These are phyloP conservation scores for Penicillium sp. DNA, from an alignment of 2,329 filamentous ascomycete genomes.

Conservation along the genomic window DNA sequence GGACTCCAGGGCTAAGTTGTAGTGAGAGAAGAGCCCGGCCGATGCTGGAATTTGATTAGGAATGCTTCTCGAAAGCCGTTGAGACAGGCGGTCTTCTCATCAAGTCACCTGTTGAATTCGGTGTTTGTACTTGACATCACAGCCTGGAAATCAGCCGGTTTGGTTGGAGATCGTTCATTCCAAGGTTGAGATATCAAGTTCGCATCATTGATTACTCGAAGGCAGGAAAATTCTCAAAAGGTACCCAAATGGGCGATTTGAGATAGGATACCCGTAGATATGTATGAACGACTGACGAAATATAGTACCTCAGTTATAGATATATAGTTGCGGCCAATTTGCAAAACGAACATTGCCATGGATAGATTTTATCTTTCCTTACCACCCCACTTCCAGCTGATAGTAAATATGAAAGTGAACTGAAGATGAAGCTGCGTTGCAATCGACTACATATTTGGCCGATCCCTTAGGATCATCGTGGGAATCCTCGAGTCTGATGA, in stretches of 20 bases:
- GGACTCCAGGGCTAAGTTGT: not conserved
- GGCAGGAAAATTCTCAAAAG: too few species aligned
- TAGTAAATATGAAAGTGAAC: not conserved
- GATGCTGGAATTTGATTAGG: not conserved
- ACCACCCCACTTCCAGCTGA: not conserved
- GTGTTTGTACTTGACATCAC: not conserved
- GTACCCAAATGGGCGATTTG: too few species aligned
- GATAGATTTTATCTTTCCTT: not conserved
- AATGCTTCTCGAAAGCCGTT: not conserved
- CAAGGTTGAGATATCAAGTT: too few species aligned
- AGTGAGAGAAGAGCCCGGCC: not conserved
- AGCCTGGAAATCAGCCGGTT: too few species aligned
- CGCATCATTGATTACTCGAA: too few species aligned
- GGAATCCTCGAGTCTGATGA: constrained; percentile 17
- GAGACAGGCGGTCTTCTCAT: not conserved
- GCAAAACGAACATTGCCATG: constrained; percentile 10
- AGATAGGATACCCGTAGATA: not conserved
- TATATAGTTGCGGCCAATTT: constrained; percentile 15
- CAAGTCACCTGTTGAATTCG: not conserved
- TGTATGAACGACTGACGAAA: not conserved
- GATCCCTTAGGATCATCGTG: constrained; percentile 16
- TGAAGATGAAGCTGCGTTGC: not conserved
- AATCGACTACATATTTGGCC: constrained; percentile 8
- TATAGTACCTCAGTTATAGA: not conserved
- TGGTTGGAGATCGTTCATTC: too few species aligned